These are phyloP conservation scores for Taxawa tesnikishii DNA, from an alignment of 2,329 filamentous ascomycete species.

Conservation along the genomic window DNA sequence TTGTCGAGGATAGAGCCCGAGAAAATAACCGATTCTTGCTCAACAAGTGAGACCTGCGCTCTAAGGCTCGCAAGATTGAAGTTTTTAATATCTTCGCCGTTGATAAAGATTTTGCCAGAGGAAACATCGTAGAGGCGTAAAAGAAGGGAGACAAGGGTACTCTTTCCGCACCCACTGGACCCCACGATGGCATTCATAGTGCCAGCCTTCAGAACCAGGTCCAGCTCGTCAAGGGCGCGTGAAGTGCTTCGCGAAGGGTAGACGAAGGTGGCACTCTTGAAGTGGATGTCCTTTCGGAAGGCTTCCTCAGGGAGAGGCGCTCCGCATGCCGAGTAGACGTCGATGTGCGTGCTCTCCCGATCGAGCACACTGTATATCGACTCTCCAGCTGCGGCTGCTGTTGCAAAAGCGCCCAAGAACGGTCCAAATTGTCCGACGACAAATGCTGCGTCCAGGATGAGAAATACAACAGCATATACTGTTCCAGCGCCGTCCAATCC, in stretches of 20 bases:
- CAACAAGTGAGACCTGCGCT: slow-evolving; percentile 29
- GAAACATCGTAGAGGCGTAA: slow-evolving; percentile 30
- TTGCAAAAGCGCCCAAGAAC: slow-evolving; percentile 43
- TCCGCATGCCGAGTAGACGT: slow-evolving; percentile 23
- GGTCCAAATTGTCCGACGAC: slow-evolving; percentile 52
- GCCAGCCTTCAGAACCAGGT: slow-evolving; percentile 23
- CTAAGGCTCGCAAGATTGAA: slow-evolving; percentile 23
- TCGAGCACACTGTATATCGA: slow-evolving; percentile 33
- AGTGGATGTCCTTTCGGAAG: slow-evolving; percentile 17
- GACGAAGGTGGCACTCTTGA: slow-evolving; percentile 27
- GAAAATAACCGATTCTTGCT: slow-evolving; percentile 34
- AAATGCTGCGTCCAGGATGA: slow-evolving; percentile 52
- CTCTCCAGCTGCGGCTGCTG: slow-evolving; percentile 39
- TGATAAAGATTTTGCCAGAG: slow-evolving; percentile 24
- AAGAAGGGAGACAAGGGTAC: slow-evolving; percentile 30
- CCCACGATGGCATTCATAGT: slow-evolving; percentile 34
- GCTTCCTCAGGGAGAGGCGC: slow-evolving; percentile 4
- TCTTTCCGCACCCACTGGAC: slow-evolving; percentile 31
- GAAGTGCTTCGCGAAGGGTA: slow-evolving; percentile 31
- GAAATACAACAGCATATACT: slow-evolving; percentile 51
- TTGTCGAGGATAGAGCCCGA: slow-evolving; percentile 32
- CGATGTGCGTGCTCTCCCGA: slow-evolving; percentile 23
- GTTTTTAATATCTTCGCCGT: slow-evolving; percentile 25
- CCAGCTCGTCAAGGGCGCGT: slow-evolving; percentile 25
- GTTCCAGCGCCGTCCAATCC: slow-evolving; percentile 31